These are phyloP conservation scores for Trichoderma breve DNA, from an alignment of 2,329 filamentous ascomycete species.

Conservation along the genomic window DNA sequence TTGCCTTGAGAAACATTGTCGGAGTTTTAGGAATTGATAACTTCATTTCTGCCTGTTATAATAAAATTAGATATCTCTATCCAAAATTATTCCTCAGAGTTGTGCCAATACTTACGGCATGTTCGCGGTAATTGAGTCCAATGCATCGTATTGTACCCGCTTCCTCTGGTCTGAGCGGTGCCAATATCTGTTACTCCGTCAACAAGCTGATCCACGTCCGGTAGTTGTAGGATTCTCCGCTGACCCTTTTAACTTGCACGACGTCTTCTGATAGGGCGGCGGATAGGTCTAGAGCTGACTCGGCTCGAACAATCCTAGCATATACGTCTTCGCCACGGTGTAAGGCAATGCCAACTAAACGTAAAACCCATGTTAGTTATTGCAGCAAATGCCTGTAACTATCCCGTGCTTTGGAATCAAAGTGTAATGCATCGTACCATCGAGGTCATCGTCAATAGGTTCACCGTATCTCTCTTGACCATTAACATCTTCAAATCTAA, in stretches of 20 bases:
- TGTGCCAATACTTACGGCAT: neutral
- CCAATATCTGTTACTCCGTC: neutral
- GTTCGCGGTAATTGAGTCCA: conserved; percentile 10
- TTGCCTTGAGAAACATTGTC: conserved; percentile 7
- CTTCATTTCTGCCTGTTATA: conserved; percentile 6
- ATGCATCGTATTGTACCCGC: conserved; percentile 13
- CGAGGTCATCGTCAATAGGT: conserved; percentile 1
- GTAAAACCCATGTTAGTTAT: neutral
- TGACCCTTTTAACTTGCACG: neutral
- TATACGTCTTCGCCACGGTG: conserved; percentile 13
- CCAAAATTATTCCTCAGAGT: neutral
- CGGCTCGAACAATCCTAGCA: conserved; percentile 4
- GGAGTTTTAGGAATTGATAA: neutral
- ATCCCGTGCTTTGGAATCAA: conserved; percentile 3
- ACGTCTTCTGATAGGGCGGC: conserved; percentile 5
- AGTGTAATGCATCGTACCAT: neutral
- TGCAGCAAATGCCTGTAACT: neutral
- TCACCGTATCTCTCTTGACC: conserved; percentile 10
- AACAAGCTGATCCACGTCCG: neutral
- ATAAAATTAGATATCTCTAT: neutral
- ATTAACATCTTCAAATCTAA: conserved; percentile 3
- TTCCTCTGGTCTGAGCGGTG: conserved; percentile 4
- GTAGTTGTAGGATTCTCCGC: neutral
- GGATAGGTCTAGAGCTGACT: conserved; percentile 5
- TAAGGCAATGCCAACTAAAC: conserved; percentile 5